Evolutionary conservation across 805 yeast genomes (phyloP), one percentile per base, ranked within the genome.

Genomic region (Ogataea pilisensis): DNA sequence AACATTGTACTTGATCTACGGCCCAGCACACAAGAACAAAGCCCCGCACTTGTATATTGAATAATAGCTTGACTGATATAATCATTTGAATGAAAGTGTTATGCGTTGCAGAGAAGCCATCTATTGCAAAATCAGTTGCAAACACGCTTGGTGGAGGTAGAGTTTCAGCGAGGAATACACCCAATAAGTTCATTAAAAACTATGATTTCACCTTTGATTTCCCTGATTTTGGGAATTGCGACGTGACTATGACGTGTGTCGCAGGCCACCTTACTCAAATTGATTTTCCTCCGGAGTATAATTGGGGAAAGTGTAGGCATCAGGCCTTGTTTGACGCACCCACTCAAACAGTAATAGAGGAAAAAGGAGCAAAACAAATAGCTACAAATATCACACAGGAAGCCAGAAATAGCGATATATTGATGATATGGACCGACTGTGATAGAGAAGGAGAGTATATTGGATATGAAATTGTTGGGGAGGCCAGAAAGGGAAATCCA

Each of bases 401-500:
- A 55, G 85, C 89, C 4, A 60, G 80, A 31, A 55, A 54, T 16
- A 76, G 86, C 5, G 75, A 78, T 38, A 66, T 66, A 30, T 64
- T 93, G 40, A 86, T 88, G 85, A 87, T 93, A 7, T 93, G 99
- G 98, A 93, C 99, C 1, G 99, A 93, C 72, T 93, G 99, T 64
- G 98, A 90, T 70, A 70, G 97, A 28, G 98, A 90, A 59, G 98
- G 98, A 2, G 98, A 90, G 60, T 84, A 80, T 60, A 90, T 90
- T 42, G 98, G 97, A 0, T 78, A 72, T 66, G 96, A 90, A 53
- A 78, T 95, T 13, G 70, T 77, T 27, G 72, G 79, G 39, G 82
- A 80, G n/a, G 96, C 95, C 0, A 57, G 59, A 37, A 69, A 68
- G 46, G 66, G 63, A 1, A 82, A 84, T 54, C 51, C 63, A 1